These are phyloP conservation scores for Ceratocystis ficicola DNA, from an alignment of 2,329 filamentous ascomycete genomes.

Conservation along the genomic window DNA sequence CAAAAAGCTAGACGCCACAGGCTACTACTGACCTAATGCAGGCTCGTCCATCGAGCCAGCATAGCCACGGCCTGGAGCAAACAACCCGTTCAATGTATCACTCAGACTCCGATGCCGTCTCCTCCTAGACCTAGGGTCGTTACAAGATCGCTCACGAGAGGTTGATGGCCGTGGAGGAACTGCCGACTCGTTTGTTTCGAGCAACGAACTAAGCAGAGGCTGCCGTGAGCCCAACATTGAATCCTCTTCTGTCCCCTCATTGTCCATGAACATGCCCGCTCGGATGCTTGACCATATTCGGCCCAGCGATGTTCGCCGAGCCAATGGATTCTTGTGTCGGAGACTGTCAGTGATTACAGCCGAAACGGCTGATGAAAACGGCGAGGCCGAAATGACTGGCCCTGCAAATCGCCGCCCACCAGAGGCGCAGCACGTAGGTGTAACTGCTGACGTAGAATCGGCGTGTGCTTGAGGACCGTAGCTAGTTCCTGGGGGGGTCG, in stretches of 20 bases:
- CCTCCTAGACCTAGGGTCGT: conserved; percentile 22
- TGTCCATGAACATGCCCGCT: conserved; percentile 43
- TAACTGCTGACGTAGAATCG: conserved; percentile 23
- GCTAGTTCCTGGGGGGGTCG: conserved; percentile 14
- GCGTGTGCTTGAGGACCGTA: conserved; percentile 23
- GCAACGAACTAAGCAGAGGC: conserved; percentile 16
- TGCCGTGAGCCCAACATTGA: conserved; percentile 16
- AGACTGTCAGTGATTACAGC: conserved; percentile 46
- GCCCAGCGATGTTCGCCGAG: conserved; percentile 35
- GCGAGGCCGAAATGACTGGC: conserved; percentile 47
- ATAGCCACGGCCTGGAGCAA: conserved; percentile 25
- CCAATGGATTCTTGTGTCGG: conserved; percentile 32
- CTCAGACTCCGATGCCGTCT: conserved; percentile 33
- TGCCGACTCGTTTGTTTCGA: conserved; percentile 13
- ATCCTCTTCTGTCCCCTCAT: conserved; percentile 31
- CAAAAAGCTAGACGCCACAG: background rate
- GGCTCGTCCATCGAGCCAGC: conserved; percentile 1
- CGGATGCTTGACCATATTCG: conserved; percentile 40
- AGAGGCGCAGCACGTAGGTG: conserved; percentile 24
- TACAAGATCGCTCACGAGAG: conserved; percentile 12
- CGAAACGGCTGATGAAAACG: conserved; percentile 47
- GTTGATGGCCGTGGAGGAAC: conserved; percentile 15
- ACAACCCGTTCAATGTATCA: conserved; percentile 34
- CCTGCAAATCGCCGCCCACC: conserved; percentile 34
- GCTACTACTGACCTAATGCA: background rate